phyloP scores from a whole-genome alignment of 164 flowering plant species.

The Euptelea pleiosperma region DNA sequence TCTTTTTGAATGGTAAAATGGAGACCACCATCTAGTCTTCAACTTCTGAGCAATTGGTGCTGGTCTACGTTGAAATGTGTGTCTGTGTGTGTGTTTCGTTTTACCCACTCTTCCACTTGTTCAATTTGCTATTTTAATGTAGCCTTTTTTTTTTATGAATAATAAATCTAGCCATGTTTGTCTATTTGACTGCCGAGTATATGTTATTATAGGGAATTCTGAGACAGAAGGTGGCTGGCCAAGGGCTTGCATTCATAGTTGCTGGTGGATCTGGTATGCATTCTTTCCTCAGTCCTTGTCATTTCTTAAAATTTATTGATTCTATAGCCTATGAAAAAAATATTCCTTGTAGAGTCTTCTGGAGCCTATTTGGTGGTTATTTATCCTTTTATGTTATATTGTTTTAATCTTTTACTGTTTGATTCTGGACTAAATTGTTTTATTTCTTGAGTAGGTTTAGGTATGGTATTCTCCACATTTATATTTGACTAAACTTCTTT shows the following conservation, averaged over 20 bases:
- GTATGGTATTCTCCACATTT: not conserved
- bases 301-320: not conserved
- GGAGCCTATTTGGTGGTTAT: not conserved
- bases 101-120: not conserved
- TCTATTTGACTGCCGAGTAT: conserved; percentile 13
- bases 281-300: not conserved
- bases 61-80: not conserved
- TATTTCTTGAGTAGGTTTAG: not conserved
- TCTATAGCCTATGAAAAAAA: not conserved
- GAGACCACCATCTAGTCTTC: not conserved
- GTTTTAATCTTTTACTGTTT: not conserved
- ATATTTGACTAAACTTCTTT: no score
- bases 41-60: conserved; percentile 5
- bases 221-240: conserved; percentile 87
- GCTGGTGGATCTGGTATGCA: conserved; percentile 94
- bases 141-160: not conserved
- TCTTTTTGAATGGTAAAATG: not conserved
- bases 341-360: not conserved
- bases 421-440: not conserved
- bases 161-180: not conserved
- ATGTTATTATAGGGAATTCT: conserved; percentile 57
- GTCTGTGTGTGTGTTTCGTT: not conserved
- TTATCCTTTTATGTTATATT: not conserved
- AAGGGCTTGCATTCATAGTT: conserved; percentile 89
- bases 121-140: not conserved